Evolutionary conservation across 805 yeast species (phyloP), one percentile per base, ranked within the genome.

Genomic region (Metschnikowia cubensis): DNA sequence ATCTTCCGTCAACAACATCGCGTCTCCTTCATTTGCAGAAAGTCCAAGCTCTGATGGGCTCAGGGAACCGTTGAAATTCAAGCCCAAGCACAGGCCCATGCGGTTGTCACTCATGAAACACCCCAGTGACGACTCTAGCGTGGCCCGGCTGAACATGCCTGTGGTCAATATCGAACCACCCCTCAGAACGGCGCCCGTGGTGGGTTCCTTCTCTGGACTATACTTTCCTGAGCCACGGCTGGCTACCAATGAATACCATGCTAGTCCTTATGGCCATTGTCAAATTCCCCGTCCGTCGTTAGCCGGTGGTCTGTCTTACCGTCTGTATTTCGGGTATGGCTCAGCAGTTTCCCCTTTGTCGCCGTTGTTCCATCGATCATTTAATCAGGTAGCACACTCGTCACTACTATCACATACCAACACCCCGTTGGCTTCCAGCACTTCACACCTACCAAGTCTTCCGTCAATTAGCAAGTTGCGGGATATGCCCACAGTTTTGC

Each of bases 281-380:
- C 39, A 34, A 5, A 6, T 35, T 14, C 34, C 29, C 13, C 39
- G 39, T 11, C 46, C 46, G 11, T n/a, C 21, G 4, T 15, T 43
- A 21, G 13, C 21, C 13, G 15, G n/a, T 11, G 33, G 46, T 22
- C 34, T 43, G 46, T 43, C 39, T 17, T 35, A 43, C 39, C 38
- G 39, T 10, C 46, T 17, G 46, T 43, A 20, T 17, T 43, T 43
- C 17, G 46, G 46, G 25, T 48, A 47, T 17, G 49, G 53, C 6
- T 62, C 63, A 48, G 55, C 67, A 55, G 69, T 66, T 29, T 62
- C 69, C 47, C 76, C 77, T 13, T 60, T 73, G 34, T 64, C 69
- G 22, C 77, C 77, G 17, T 62, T 73, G 34, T 73, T 69, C 56
- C 74, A 69, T 53, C 74, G 69, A 52, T 57, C 67, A 25, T 69